A percentile compares a stretch with the other conserved stretches of the same genome.
Evolutionary conservation across 2,329 filamentous ascomycete species (phyloP).

Genomic region (Pseudopyricularia javanii): DNA sequence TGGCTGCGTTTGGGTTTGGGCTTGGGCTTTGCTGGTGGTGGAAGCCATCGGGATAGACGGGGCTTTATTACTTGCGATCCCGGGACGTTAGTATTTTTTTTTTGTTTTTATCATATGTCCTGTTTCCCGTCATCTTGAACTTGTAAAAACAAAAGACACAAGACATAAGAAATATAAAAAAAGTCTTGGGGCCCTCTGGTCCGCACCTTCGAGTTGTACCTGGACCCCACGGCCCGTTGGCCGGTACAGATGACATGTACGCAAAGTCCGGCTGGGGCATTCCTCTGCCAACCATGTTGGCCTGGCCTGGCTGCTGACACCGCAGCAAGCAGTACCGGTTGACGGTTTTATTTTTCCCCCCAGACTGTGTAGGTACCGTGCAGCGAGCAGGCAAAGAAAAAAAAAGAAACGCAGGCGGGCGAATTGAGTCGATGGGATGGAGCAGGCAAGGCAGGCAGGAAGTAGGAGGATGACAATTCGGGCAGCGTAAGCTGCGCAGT

Average conservation of each 20-base stretch:
- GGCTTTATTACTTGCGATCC: constrained; percentile 11
- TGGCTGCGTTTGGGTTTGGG: constrained; percentile 18
- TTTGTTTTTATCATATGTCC: no score
- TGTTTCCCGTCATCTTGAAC: no score
- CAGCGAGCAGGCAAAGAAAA: no score
- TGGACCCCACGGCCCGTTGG: constrained; percentile 33
- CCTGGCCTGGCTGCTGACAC: not conserved
- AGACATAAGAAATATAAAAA: not conserved
- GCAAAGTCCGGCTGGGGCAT: constrained; percentile 35
- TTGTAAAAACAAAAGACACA: not conserved
- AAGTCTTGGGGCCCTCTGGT: constrained; percentile 1
- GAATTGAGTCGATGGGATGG: not conserved
- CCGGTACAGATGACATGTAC: constrained; percentile 31
- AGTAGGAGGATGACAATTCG: not conserved
- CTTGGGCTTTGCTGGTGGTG: constrained; percentile 7
- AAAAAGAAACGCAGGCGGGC: not conserved
- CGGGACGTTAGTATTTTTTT: not conserved
- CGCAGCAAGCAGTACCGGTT: not conserved
- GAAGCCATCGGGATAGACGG: constrained; percentile 20
- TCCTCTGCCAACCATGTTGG: constrained; percentile 22
- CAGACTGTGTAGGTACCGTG: no score
- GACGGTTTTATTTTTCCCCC: not conserved
- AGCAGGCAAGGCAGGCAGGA: not conserved
- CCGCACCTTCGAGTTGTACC: constrained; percentile 30
- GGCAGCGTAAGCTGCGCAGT: not conserved